These are phyloP conservation scores for Isoetes engelmannii DNA, from an alignment of 83 land plant species.

Conservation along the genomic window DNA sequence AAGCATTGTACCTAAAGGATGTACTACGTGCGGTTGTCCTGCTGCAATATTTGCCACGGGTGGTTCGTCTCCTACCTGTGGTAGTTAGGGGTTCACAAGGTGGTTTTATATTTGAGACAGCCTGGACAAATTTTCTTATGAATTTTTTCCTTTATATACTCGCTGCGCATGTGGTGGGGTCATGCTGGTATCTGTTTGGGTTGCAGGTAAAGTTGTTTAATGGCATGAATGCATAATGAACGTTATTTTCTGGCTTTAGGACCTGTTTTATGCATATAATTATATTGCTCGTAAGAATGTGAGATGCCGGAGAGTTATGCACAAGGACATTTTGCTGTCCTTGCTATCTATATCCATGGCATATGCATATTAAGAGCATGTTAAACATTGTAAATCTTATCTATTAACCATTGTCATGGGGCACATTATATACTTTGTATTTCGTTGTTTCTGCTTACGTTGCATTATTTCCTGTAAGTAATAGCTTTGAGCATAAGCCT, in stretches of 20 bases:
- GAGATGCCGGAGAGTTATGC: not conserved
- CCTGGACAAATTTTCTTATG: not conserved
- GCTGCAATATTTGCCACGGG: not conserved
- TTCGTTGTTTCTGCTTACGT: too few relatives aligned
- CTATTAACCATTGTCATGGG: not conserved
- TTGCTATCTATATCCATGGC: not conserved
- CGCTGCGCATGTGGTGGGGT: not conserved
- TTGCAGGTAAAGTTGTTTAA: not conserved
- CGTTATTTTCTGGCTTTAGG: not conserved
- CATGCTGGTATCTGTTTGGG: conserved; percentile 1
- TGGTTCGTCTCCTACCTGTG: not conserved
- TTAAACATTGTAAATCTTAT: not conserved
- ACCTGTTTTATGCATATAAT: not conserved
- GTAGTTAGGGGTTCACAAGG: not conserved
- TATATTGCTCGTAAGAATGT: not conserved
- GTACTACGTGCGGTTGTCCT: not conserved
- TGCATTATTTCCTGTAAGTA: too few relatives aligned
- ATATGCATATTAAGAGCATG: not conserved
- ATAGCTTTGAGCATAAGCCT: too few relatives aligned
- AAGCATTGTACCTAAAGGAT: not conserved
- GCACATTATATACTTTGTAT: too few relatives aligned
- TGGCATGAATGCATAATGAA: not conserved
- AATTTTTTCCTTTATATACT: not conserved
- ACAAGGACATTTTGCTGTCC: not conserved
- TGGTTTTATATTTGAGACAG: conserved; percentile 1